Percentiles rank a stretch among this genome's conserved stretches.
phyloP scores from a whole-genome alignment of 2,329 filamentous ascomycete species.

The Pyrenophora tritici-repentis region DNA sequence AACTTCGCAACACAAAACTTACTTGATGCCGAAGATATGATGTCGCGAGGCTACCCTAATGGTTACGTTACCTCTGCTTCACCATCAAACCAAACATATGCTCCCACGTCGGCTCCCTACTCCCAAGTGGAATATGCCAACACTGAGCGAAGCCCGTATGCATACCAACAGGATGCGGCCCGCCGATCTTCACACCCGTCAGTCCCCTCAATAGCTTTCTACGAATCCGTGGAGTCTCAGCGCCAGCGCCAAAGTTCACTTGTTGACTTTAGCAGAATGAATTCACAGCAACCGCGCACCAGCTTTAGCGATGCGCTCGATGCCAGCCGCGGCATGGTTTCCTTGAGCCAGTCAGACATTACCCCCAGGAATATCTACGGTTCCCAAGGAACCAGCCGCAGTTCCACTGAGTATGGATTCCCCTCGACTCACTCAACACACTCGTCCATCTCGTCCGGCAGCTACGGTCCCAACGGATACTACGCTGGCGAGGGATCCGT shows the following conservation, averaged over 20 bases:
- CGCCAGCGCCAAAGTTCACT: conserved; percentile 63
- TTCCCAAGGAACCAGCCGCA: conserved; percentile 64
- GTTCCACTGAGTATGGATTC: conserved; percentile 86
- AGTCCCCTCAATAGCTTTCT: conserved; percentile 63
- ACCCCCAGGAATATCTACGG: conserved; percentile 84
- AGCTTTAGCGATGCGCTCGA: conserved; percentile 89
- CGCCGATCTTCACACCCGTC: conserved; percentile 85
- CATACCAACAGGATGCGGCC: conserved; percentile 60
- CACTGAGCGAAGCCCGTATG: conserved; percentile 58
- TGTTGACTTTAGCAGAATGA: conserved; percentile 68
- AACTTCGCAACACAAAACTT: conserved; percentile 68
- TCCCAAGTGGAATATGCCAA: conserved; percentile 75
- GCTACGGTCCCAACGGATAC: conserved; percentile 83
- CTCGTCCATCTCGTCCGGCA: conserved; percentile 85
- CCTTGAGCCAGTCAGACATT: conserved; percentile 83
- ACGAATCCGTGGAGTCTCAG: conserved; percentile 53
- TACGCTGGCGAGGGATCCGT: conserved; percentile 78
- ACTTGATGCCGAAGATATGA: conserved; percentile 76
- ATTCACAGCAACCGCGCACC: conserved; percentile 62
- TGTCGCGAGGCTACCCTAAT: conserved; percentile 72
- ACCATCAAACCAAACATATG: conserved; percentile 69
- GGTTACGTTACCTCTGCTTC: conserved; percentile 73
- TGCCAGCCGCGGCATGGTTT: conserved; percentile 91
- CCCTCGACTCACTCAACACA: conserved; percentile 81
- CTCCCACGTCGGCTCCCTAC: conserved; percentile 71